A percentile compares a stretch with the other conserved stretches of the same genome.
Conservation (phyloP, 2,329 filamentous ascomycete genomes). For the Escovopsis sp. region DNA sequence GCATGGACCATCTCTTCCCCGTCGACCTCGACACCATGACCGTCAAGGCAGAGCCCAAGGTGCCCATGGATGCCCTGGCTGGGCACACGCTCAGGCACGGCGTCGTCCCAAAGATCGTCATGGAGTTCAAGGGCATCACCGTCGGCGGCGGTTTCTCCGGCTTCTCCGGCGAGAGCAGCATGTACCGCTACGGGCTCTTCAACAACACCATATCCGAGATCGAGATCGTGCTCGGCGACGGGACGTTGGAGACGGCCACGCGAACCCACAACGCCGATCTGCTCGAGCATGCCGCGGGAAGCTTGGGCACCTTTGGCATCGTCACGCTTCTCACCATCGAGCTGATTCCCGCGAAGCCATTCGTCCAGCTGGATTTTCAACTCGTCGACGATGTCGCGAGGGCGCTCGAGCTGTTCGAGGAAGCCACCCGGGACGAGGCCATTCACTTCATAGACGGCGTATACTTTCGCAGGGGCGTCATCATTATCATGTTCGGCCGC, state of each 20-base stretch:
- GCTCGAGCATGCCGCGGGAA: conserved; percentile 37
- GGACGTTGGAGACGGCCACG: conserved; percentile 32
- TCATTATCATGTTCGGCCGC: conserved; percentile 36
- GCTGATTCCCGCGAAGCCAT: conserved; percentile 30
- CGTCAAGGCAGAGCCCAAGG: conserved; percentile 42
- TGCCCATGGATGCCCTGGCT: conserved; percentile 41
- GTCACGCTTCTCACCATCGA: conserved; percentile 38
- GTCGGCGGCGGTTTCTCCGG: conserved; percentile 43
- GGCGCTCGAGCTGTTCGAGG: conserved; percentile 23
- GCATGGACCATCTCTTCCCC: conserved; percentile 36
- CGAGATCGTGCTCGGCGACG: conserved; percentile 40
- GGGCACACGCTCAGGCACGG: conserved; percentile 34
- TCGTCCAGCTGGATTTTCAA: conserved; percentile 35
- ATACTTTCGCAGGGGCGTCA: conserved; percentile 29
- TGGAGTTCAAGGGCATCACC: conserved; percentile 46
- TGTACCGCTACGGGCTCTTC: conserved; percentile 43
- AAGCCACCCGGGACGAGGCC: conserved; percentile 10
- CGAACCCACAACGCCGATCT: conserved; percentile 31
- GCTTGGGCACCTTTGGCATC: conserved; percentile 41
- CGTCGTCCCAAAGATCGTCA: conserved; percentile 40
- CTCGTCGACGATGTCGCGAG: conserved; percentile 18
- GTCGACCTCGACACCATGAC: conserved; percentile 32
- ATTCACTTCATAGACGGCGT: conserved; percentile 45
- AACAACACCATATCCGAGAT: conserved; percentile 35
- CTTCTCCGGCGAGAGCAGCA: conserved; percentile 40